Evolutionary conservation across 441 rosid genomes (phyloP).

Genomic region (Syzygium malaccense): DNA sequence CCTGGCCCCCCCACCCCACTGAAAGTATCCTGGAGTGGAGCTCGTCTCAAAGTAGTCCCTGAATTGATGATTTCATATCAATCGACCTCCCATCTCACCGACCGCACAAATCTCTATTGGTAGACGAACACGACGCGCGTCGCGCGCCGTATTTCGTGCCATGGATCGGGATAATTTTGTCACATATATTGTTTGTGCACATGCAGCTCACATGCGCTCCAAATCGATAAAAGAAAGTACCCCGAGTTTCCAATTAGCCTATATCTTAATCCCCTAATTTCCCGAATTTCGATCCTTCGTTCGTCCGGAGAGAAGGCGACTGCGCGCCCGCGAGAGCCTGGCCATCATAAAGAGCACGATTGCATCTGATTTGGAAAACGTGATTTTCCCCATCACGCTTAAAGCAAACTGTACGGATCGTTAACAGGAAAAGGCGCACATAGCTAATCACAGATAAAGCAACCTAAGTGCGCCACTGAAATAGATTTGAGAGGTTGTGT

Average conservation of each 20-base stretch:
- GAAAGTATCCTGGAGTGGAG: too few relatives aligned
- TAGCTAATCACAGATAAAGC: too few relatives aligned
- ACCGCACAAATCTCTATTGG: background rate
- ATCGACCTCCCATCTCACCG: background rate
- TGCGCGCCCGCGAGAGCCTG: background rate
- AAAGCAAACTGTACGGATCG: too few relatives aligned
- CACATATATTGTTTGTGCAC: too few relatives aligned
- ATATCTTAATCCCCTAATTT: background rate
- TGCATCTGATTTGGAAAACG: background rate
- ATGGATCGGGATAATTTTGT: too few relatives aligned
- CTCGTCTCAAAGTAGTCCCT: too few relatives aligned
- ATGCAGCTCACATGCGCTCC: background rate
- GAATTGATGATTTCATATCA: background rate
- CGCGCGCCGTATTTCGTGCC: too few relatives aligned
- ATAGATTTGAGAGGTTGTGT: background rate
- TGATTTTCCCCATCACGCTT: too few relatives aligned
- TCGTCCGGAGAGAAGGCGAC: background rate
- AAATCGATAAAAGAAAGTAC: background rate
- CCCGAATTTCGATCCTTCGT: background rate
- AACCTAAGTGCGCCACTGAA: too few relatives aligned
- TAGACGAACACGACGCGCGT: background rate
- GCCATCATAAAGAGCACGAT: background rate
- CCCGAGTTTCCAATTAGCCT: background rate
- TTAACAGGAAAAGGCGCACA: too few relatives aligned
- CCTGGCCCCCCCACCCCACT: too few relatives aligned